Conservation (phyloP, 192 early-diverging fungal genomes). For the Borealophlyctis nickersoniae region DNA sequence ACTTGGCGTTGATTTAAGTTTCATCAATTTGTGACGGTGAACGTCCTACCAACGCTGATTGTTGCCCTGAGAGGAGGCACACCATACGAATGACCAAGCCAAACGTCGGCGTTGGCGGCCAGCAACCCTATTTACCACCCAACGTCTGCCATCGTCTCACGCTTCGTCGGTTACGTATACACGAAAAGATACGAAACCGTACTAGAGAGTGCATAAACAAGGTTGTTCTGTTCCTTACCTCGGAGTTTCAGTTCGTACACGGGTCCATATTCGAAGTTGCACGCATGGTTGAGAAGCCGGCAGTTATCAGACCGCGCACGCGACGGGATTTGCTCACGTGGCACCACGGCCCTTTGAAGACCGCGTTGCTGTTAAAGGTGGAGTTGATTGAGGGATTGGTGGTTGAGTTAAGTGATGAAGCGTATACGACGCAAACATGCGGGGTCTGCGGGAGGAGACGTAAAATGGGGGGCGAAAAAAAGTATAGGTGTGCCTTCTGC, state of each 20-base stretch:
- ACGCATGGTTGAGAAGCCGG: conserved; percentile 3
- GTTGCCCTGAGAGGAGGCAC: not conserved
- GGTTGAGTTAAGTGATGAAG: not conserved
- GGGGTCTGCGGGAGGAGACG: conserved; percentile 8
- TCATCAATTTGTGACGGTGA: no score
- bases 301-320: not conserved
- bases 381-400: conserved; percentile 1
- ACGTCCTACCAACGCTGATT: no score
- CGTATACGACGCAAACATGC: conserved; percentile 8
- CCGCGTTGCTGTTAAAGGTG: conserved; percentile 1
- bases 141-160: not conserved
- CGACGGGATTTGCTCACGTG: not conserved
- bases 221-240: conserved; percentile 6
- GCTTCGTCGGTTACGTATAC: conserved; percentile 5
- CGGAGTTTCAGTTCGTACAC: conserved; percentile 2
- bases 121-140: no score
- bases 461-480: conserved; percentile 13
- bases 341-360: conserved; percentile 1
- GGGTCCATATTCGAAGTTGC: conserved; percentile 3
- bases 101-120: not conserved
- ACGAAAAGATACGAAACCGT: conserved; percentile 11
- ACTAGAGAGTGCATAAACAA: conserved; percentile 6
- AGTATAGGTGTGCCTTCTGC: not conserved
- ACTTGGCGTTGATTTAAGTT: no score
- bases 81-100: not conserved